Evolutionary conservation across 257 asterid species (phyloP), one percentile per base, ranked within the genome.

Genomic region (Fraxinus quadrangulata): DNA sequence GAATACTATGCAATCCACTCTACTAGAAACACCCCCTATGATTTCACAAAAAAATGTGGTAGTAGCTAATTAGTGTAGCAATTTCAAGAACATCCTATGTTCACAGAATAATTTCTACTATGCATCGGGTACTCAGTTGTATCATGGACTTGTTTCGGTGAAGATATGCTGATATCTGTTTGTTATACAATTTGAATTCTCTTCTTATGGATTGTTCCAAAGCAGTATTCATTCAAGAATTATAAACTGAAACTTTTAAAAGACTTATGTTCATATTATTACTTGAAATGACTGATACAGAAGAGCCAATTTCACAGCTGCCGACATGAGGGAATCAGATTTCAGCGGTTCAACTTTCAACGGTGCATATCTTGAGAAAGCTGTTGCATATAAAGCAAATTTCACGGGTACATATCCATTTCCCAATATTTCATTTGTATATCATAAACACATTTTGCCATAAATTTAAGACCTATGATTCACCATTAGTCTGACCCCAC

Each of bases 321-420:
- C 99, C 70, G 99, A 95, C 79, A 93, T 91, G 99, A 93, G 98
- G 88, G 97, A 95, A 85, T 93, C 98, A 23, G 90, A 95, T 87
- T 95, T 95, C 87, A 93, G 96, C 61, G 98, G 99, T 73, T 95
- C 99, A 17, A 89, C 94, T 51, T 92, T 95, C 88, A 95, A 90
- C 51, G 99, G 99, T 61, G 98, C 98, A 42, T 95, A 95, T 81
- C 95, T 95, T 71, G 99, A 95, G 90, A 93, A 95, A 82, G 99
- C 99, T 0, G 97, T 95, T 36, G 99, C 99, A 7, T 95, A 88
- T 73, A 92, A 85, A 82, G 95, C 97, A 3, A 94, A 94, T 78
- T 94, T 94, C 87, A 70, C 92, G 12, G 98, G 97, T 94, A 83
- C 56, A 40, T 40, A 40, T 40, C 16, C 47, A 10, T 40, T 40